Percentiles rank a stretch among this genome's conserved stretches.
phyloP scores from a whole-genome alignment of 2,329 filamentous ascomycete genomes.

The Cercospora sp. region DNA sequence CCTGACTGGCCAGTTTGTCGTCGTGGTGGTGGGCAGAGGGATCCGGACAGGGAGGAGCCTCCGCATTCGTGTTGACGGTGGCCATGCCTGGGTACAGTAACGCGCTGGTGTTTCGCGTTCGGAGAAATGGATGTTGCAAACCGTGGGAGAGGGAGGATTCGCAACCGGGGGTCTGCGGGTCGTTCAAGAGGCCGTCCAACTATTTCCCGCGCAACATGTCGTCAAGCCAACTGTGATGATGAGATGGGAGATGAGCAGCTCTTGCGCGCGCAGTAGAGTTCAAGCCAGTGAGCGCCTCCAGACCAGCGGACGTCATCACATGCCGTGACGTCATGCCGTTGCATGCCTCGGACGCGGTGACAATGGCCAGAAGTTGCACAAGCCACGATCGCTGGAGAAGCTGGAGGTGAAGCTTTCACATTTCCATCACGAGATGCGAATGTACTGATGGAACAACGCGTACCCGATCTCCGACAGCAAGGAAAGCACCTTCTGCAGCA shows the following conservation, averaged over 20 bases:
- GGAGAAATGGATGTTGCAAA: neutral
- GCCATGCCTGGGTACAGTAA: constrained; percentile 18
- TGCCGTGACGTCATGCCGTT: neutral
- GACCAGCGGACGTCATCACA: neutral
- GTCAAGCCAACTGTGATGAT: neutral
- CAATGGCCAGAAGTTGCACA: neutral
- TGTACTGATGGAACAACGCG: neutral
- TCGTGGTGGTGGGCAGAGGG: constrained; percentile 46
- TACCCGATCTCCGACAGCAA: neutral
- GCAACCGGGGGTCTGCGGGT: too few species aligned
- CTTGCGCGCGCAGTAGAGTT: neutral
- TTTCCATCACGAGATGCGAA: neutral
- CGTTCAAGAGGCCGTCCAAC: neutral
- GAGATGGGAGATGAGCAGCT: constrained; percentile 1
- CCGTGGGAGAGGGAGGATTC: neutral
- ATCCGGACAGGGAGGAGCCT: constrained; percentile 42
- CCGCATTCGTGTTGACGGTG: constrained; percentile 19
- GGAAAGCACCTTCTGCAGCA: neutral
- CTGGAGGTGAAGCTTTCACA: neutral
- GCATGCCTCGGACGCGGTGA: neutral
- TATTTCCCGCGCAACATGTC: neutral
- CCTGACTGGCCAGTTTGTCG: constrained; percentile 50
- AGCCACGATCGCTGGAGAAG: neutral
- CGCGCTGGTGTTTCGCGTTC: neutral
- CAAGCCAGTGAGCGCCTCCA: neutral